Base-by-base conservation (phyloP, 352 stramenopile genomes). In the Phytopythium chamaehyphon region DNA sequence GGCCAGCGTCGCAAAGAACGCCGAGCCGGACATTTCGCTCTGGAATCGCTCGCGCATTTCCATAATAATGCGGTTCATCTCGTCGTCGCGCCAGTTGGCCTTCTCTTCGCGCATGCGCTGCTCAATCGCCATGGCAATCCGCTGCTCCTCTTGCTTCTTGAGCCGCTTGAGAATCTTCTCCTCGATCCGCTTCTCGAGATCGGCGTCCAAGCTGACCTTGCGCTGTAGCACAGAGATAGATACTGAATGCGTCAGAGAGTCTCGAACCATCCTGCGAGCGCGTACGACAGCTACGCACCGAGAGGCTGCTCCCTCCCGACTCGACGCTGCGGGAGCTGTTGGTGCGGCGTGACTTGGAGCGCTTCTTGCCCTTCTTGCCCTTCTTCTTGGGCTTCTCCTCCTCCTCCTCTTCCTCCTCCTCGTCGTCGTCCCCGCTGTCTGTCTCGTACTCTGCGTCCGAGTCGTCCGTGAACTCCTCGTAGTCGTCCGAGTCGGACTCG, bases 51-150 rank as follows among this genome's bases (percentile, higher is more conserved):
- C 82, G 33, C 83, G 77, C 79, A 94, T 91, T 58, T 94, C 81
- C 71, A 90, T 89, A 54, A 91, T 91, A 53, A 94, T 94, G 45
- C 82, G 82, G 64, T 94, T 94, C 83, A 94, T 94, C 61, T 94
- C 83, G 40, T 89, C 83, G 55, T 94, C 83, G 36, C 76, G 77
- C 83, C 83, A 94, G 47, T 83, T 90, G n/a, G 83, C 83, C 55
- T 94, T 94, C 36, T 89, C 79, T 28, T 76, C 73, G 31, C 68
- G 65, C 83, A 94, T 94, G 36, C 83, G 83, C 39, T 80, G 58
- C 67, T 94, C 83, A 36, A 94, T 94, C 19, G 83, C 83, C 49
- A 80, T 70, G 11, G 83, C 77, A 46, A 94, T 94, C 37, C 83
- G 81, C 48, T 75, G 82, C 61, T 94, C 83, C 53, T 94, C 83